phyloP scores from a whole-genome alignment of 129 eudicot species.

The Lactuca sativa region DNA sequence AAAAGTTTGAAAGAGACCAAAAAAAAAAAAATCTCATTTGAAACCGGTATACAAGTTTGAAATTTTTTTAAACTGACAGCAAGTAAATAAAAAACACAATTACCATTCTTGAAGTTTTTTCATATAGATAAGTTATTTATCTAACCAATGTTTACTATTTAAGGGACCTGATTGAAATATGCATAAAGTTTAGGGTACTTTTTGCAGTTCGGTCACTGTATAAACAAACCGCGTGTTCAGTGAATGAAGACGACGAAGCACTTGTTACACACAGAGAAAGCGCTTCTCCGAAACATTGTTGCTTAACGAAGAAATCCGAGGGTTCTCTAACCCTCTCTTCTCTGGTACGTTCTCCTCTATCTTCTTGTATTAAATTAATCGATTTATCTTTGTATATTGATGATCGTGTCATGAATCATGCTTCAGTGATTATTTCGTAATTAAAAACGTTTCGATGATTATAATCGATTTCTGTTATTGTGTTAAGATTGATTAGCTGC shows the following conservation, averaged over 20 bases:
- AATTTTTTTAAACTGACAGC: no score
- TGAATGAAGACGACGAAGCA: constrained; percentile 1
- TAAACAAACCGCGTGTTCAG: constrained; percentile 12
- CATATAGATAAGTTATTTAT: neutral
- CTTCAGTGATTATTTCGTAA: neutral
- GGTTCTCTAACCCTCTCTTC: neutral
- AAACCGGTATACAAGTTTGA: no score
- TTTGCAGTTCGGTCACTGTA: neutral
- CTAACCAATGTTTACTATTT: neutral
- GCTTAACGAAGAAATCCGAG: neutral
- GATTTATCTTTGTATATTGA: neutral
- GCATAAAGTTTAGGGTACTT: neutral
- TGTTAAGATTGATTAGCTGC: constrained; percentile 9
- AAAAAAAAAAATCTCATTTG: no score
- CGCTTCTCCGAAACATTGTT: neutral
- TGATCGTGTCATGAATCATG: constrained; percentile 5
- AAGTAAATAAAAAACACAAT: no score
- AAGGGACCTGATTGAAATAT: neutral
- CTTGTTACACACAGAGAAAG: constrained; percentile 1
- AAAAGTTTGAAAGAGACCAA: no score
- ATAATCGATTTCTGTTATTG: neutral
- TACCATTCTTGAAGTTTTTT: neutral
- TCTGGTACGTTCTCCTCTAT: constrained; percentile 2
- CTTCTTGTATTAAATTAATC: neutral
- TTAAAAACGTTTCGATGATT: neutral